Evolutionary conservation across 2,329 filamentous ascomycete genomes (phyloP), one percentile per base, ranked within the genome.

Genomic region (Fusarium euwallaceae): DNA sequence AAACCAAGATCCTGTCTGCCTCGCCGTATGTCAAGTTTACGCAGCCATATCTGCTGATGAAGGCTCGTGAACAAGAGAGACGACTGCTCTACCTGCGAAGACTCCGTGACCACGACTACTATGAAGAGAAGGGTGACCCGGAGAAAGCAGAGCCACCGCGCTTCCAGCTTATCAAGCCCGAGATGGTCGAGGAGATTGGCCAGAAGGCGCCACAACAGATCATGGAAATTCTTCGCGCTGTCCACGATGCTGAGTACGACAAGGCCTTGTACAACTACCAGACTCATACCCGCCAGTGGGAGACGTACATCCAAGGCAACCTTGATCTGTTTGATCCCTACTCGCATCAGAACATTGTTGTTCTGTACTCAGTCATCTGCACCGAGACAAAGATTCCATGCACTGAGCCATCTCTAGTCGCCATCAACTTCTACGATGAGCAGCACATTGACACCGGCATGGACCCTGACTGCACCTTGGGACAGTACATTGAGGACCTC

Each of bases 11-110:
- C 53, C 86, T 99, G 7, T 99, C 97, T 2, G 95, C 95, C 1
- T 99, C 97, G 0, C 97, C 97, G 0, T 98, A 98, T 80, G 97
- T 99, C 74, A 96, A 95, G 79, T 99, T 98, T 80, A 93, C 94
- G 74, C 95, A 97, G 80, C 97, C 97, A 1, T 97, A 98, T 82
- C 89, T 98, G 27, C 88, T 99, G 41, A 97, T 97, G 88, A 94
- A 94, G 79, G 93, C 97, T 48, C 92, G 97, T 60, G 95, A 98
- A 81, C 93, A 98, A 80, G 97, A 99, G 83, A 89, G 94, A 62
- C 91, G 93, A 64, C 87, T 99, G 6, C 90, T 93, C 2, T 95
- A 97, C 80, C 88, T 98, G 58, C 96, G 94, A 80, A 89, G 92
- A 61, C 88, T 98, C 12, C 92, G 94, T 41, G 95, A 98, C 77